These are phyloP conservation scores for Fomitopsis betulina DNA, from an alignment of 1,284 basidiomycete genomes.

Conservation along the genomic window DNA sequence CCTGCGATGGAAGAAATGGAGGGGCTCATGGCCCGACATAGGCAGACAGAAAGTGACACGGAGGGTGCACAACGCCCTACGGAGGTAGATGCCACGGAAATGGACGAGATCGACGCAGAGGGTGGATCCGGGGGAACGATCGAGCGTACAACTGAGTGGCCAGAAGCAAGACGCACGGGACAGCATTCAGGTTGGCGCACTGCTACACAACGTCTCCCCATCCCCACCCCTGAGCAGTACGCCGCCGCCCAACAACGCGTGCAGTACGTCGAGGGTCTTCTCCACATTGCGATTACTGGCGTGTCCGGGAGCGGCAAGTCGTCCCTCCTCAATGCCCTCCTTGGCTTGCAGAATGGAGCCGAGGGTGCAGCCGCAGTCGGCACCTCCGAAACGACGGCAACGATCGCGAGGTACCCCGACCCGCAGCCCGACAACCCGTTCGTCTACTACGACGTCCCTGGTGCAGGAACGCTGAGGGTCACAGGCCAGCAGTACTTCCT, in stretches of 20 bases:
- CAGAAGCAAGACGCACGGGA: not conserved
- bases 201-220: not conserved
- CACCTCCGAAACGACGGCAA: constrained; percentile 2
- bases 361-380: not conserved
- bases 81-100: not conserved
- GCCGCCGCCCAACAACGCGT: not conserved
- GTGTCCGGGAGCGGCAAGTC: not conserved
- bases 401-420: constrained; percentile 1
- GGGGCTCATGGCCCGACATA: not conserved
- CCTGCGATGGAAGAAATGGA: not conserved
- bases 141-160: too few relatives aligned
- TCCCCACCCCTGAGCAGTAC: not conserved
- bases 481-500: constrained; percentile 3
- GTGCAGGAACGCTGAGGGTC: constrained; percentile 5
- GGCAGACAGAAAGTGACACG: not conserved
- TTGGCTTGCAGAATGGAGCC: not conserved
- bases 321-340: not conserved
- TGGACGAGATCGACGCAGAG: not conserved
- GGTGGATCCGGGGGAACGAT: not conserved
- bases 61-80: not conserved
- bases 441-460: constrained; percentile 4
- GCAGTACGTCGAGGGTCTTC: not conserved
- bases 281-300: constrained; percentile 1
- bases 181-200: not conserved
- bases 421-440: constrained; percentile 1